A percentile compares a stretch with the other conserved stretches of the same genome.
Conservation (phyloP, 1,284 basidiomycete genomes). For the Cryptococcus sp. region DNA sequence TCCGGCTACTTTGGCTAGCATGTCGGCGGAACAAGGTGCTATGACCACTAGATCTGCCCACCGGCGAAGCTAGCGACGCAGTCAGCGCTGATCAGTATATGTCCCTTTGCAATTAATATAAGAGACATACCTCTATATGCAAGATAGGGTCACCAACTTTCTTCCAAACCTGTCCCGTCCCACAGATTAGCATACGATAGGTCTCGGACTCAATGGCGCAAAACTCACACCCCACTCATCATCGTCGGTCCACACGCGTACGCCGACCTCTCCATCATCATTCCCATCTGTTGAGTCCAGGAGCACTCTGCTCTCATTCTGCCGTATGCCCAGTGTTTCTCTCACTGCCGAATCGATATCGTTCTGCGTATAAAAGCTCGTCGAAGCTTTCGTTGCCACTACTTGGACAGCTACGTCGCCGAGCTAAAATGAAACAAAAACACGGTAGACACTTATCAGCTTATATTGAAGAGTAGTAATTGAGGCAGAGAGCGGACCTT, state of each 20-base stretch:
- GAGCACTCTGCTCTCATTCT: background rate
- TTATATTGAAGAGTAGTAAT: background rate
- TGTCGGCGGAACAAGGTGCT: conserved; percentile 94
- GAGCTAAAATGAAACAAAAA: conserved; percentile 57
- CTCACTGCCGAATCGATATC: conserved; percentile 57
- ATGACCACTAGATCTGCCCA: conserved; percentile 96
- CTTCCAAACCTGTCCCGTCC: conserved; percentile 58
- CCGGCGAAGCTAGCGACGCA: conserved; percentile 63
- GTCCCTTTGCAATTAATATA: background rate
- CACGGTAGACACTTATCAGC: background rate
- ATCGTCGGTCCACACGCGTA: conserved; percentile 80
- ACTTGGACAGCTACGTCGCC: conserved; percentile 77
- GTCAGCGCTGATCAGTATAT: background rate
- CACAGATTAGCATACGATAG: background rate
- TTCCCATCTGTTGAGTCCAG: background rate
- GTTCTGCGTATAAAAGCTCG: conserved; percentile 71
- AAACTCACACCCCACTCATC: conserved; percentile 82
- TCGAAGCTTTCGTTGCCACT: conserved; percentile 74
- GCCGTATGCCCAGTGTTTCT: conserved; percentile 3
- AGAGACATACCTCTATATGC: conserved; percentile 72
- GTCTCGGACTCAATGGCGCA: background rate
- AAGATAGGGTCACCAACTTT: conserved; percentile 87
- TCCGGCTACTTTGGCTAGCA: conserved; percentile 84
- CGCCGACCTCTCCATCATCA: conserved; percentile 52
- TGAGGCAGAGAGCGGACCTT: conserved; percentile 58